These are phyloP conservation scores for Pinus albicaulis DNA, from an alignment of 75 land plant genomes.

Conservation along the genomic window DNA sequence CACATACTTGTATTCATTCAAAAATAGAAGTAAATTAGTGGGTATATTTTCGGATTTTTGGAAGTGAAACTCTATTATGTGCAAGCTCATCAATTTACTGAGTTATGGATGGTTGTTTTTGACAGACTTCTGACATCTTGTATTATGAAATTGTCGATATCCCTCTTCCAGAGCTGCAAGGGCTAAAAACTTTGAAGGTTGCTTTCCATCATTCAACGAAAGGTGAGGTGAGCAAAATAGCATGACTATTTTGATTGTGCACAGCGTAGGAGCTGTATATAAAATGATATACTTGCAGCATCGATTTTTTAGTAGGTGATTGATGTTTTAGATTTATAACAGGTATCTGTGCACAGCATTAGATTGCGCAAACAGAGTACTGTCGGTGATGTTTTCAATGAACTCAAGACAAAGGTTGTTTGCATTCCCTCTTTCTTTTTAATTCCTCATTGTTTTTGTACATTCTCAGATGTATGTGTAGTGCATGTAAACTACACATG, in stretches of 20 bases:
- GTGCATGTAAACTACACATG: slow-evolving; percentile 10
- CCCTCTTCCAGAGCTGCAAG: slow-evolving; percentile 94
- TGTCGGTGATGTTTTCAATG: slow-evolving; percentile 57
- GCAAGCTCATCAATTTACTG: background rate
- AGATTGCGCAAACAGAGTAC: slow-evolving; percentile 53
- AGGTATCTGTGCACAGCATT: slow-evolving; percentile 42
- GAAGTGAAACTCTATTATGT: background rate
- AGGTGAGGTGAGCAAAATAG: slow-evolving; percentile 44
- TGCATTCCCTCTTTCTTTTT: background rate
- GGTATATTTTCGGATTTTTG: background rate
- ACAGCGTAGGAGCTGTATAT: background rate
- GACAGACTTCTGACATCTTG: slow-evolving; percentile 90
- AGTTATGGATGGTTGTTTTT: slow-evolving; percentile 3
- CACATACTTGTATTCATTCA: background rate
- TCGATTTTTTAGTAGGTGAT: background rate
- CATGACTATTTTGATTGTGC: background rate
- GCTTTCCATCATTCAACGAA: slow-evolving; percentile 84
- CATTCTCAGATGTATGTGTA: slow-evolving; percentile 11
- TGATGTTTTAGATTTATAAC: slow-evolving; percentile 8
- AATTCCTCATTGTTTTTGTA: background rate
- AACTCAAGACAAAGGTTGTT: slow-evolving; percentile 41
- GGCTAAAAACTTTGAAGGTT: slow-evolving; percentile 88
- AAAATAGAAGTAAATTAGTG: background rate
- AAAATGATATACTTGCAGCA: background rate
- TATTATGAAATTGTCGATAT: slow-evolving; percentile 96